Evolutionary conservation across 169 alveolate genomes (phyloP), one percentile per base, ranked within the genome.

Genomic region (Cryptosporidium tyzzeri): DNA sequence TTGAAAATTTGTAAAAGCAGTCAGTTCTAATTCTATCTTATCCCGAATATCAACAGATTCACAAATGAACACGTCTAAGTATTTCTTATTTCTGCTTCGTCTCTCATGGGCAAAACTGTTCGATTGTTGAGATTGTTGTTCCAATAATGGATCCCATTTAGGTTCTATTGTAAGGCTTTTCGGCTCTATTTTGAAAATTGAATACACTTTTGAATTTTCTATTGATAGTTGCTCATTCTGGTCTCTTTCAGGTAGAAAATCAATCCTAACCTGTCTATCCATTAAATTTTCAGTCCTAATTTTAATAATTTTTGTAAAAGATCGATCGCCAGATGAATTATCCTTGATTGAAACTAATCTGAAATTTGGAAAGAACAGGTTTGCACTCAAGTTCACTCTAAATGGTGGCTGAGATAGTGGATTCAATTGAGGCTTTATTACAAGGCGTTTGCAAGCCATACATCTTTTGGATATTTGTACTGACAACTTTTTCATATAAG

Each of bases 401-500:
- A 70, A 91, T 37, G 93, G 91, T 31, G 87, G 85, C 16, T 84
- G 73, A 29, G 85, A 75, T 18, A 53, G 29, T 37, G 93, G 93
- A 10, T 62, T 61, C 16, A 89, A 37, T 74, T 91, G 93, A 9
- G 93, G 93, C 50, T 91, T 91, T 71, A 86, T 51, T 21, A 91
- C 93, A 37, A 86, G 86, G 33, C 92, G 85, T 59, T 73, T 71
- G 84, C 93, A 91, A 16, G 5, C 26, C 3, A 16, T 62, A 70
- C 93, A 91, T 68, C 93, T 91, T 74, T 73, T 71, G 23, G 92
- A 86, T 6, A 86, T 41, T 55, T 73, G 89, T 26, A 67, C 89
- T 21, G 62, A 62, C 1, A 80, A 35, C 41, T 50, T 59, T 50
- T 44, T 80, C 51, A 26, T 44, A 23, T 21, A 35, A 80, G 75